Conservation (phyloP, 768 basidiomycete species). For the Russula vinacea region DNA sequence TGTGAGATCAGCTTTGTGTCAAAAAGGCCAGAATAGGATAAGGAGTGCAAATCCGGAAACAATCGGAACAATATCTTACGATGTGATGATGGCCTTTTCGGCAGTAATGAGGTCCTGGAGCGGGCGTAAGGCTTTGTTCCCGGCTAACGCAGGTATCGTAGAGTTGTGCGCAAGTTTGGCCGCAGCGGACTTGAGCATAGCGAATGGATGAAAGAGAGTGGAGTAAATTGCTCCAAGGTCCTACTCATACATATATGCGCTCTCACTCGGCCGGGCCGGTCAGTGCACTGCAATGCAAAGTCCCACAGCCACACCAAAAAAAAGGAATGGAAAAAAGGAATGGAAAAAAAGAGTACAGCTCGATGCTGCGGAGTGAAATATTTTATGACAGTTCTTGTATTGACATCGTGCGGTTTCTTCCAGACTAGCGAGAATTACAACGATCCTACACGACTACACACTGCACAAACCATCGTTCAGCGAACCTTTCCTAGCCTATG, state of each 20-base stretch:
- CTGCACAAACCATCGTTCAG: background rate
- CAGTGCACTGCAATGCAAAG: background rate
- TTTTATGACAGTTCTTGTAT: no score
- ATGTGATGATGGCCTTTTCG: constrained; percentile 76
- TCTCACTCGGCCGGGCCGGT: background rate
- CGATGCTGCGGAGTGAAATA: no score
- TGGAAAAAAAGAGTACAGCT: no score
- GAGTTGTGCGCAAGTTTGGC: constrained; percentile 88
- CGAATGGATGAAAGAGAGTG: background rate
- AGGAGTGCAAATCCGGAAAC: background rate
- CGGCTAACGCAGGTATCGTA: constrained; percentile 64
- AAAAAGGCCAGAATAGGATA: background rate
- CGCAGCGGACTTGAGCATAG: constrained; percentile 75
- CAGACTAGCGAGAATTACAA: background rate
- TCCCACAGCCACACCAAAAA: no score
- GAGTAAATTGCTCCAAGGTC: background rate
- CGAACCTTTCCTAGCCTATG: background rate
- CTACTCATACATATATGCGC: background rate
- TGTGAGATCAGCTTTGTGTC: background rate
- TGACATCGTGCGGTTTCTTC: background rate
- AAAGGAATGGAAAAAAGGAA: no score
- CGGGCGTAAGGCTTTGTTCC: constrained; percentile 74
- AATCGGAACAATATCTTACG: constrained; percentile 47
- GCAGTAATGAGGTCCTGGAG: constrained; percentile 87
- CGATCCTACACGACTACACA: background rate